Evolutionary conservation across 352 stramenopile genomes (phyloP).

Genomic region (Pythium pyrilobum): DNA sequence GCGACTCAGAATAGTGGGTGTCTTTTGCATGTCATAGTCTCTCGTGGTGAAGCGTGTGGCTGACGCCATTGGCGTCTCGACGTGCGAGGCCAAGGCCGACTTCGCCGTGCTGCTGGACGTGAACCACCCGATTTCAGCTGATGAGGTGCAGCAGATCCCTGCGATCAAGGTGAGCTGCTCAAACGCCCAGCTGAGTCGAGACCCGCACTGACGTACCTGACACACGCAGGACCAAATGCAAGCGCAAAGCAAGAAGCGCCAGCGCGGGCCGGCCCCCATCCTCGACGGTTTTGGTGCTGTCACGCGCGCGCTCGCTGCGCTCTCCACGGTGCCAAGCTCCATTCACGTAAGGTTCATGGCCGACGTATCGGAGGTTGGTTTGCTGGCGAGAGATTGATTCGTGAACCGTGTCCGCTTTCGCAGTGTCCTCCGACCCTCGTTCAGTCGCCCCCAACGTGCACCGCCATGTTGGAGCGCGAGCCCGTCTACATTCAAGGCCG

Average conservation of each 20-base stretch:
- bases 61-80: constrained; percentile 33
- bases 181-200: background rate
- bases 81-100: constrained; percentile 53
- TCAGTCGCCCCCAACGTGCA: constrained; percentile 28
- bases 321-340: constrained; percentile 41
- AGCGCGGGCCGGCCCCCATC: constrained; percentile 47
- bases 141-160: constrained; percentile 75
- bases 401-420: background rate
- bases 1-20: no score
- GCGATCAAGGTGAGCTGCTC: constrained; percentile 47
- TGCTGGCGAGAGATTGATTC: background rate
- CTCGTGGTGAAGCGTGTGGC: constrained; percentile 46
- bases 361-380: no score
- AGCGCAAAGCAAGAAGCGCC: constrained; percentile 48
- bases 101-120: constrained; percentile 68
- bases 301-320: constrained; percentile 44
- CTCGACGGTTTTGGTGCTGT: constrained; percentile 80
- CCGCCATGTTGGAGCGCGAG: constrained; percentile 59
- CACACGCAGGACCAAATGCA: constrained; percentile 51
- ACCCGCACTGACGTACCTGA: background rate
- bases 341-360: constrained; percentile 32
- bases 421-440: constrained; percentile 45
- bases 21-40: constrained; percentile 13
- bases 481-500: constrained; percentile 85
- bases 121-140: constrained; percentile 54